Percentiles rank a stretch among this genome's conserved stretches.
Conservation (phyloP, 2,329 filamentous ascomycete species). For the Colletotrichum sidae region DNA sequence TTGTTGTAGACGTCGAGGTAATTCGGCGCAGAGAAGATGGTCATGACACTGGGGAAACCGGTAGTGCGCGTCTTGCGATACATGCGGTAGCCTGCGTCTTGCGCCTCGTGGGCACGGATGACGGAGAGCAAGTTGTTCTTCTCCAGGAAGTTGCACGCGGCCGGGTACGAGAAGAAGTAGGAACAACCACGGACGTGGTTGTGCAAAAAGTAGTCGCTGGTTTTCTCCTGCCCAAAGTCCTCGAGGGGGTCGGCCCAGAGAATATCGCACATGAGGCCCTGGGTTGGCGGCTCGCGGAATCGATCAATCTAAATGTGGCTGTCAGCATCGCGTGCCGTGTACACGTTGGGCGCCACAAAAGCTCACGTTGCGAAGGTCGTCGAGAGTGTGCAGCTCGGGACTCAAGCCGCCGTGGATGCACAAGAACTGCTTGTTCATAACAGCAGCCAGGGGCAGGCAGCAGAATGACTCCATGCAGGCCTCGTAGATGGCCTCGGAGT, state of each 20-base stretch:
- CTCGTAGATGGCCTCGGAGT: slow-evolving; percentile 95
- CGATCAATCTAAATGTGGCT: slow-evolving; percentile 80
- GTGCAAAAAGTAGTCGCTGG: slow-evolving; percentile 96
- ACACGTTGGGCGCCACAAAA: not conserved
- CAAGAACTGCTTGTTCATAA: slow-evolving; percentile 99
- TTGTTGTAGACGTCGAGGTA: slow-evolving; percentile 99
- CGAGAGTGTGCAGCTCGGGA: slow-evolving; percentile 94
- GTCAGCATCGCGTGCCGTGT: slow-evolving; percentile 10
- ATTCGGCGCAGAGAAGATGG: slow-evolving; percentile 98
- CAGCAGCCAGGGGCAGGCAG: slow-evolving; percentile 88
- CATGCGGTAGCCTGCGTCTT: slow-evolving; percentile 99
- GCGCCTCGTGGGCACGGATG: slow-evolving; percentile 97
- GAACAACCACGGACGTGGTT: slow-evolving; percentile 99
- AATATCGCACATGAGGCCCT: slow-evolving; percentile 99
- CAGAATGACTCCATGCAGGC: slow-evolving; percentile 99
- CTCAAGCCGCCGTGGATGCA: slow-evolving; percentile 98
- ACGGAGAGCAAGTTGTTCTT: slow-evolving; percentile 99
- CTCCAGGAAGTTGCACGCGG: slow-evolving; percentile 95
- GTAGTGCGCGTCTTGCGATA: slow-evolving; percentile 98
- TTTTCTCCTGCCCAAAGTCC: slow-evolving; percentile 99
- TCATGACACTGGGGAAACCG: slow-evolving; percentile 99
- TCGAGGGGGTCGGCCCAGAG: slow-evolving; percentile 98
- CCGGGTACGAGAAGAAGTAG: slow-evolving; percentile 99
- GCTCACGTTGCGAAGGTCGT: slow-evolving; percentile 86
- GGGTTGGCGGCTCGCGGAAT: slow-evolving; percentile 96